These are phyloP conservation scores for Fraxinus platypoda DNA, from an alignment of 305 asterid genomes.

Conservation along the genomic window DNA sequence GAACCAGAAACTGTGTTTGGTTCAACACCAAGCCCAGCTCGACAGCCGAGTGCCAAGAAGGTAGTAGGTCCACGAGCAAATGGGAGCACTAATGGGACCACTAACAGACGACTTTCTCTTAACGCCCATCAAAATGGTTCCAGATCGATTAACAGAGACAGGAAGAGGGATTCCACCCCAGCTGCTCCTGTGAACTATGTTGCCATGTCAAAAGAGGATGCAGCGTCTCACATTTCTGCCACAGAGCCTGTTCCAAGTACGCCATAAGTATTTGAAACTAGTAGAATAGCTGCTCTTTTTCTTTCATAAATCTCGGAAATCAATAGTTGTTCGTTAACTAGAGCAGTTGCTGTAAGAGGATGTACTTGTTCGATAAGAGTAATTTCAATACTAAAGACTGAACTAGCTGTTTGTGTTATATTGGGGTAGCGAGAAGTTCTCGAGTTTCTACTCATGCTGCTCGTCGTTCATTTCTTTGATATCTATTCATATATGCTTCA, in stretches of 20 bases:
- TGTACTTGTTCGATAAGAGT: slow-evolving; percentile 22
- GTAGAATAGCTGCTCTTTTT: slow-evolving; percentile 14
- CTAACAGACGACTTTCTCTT: slow-evolving; percentile 76
- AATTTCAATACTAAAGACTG: slow-evolving; percentile 32
- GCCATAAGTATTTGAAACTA: slow-evolving; percentile 37
- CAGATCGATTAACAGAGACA: slow-evolving; percentile 64
- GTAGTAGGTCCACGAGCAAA: slow-evolving; percentile 70
- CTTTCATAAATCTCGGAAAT: slow-evolving; percentile 19
- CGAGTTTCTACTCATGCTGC: not conserved
- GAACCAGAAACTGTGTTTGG: slow-evolving; percentile 67
- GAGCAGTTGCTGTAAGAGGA: slow-evolving; percentile 36
- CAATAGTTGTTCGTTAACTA: slow-evolving; percentile 19
- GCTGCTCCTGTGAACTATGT: slow-evolving; percentile 3
- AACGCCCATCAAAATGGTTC: slow-evolving; percentile 77
- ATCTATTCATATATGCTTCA: not conserved
- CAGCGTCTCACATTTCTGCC: slow-evolving; percentile 56
- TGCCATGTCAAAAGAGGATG: slow-evolving; percentile 37
- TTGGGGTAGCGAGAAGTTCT: not conserved
- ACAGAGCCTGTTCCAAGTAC: slow-evolving; percentile 58
- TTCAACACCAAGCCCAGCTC: slow-evolving; percentile 90
- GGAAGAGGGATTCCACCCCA: not conserved
- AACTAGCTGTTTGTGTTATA: not conserved
- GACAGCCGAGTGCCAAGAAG: slow-evolving; percentile 67
- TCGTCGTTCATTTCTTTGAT: not conserved
- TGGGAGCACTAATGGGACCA: slow-evolving; percentile 60